These are phyloP conservation scores for Chrysanthemum lavandulifolium DNA, from an alignment of 129 eudicot genomes.

Conservation along the genomic window DNA sequence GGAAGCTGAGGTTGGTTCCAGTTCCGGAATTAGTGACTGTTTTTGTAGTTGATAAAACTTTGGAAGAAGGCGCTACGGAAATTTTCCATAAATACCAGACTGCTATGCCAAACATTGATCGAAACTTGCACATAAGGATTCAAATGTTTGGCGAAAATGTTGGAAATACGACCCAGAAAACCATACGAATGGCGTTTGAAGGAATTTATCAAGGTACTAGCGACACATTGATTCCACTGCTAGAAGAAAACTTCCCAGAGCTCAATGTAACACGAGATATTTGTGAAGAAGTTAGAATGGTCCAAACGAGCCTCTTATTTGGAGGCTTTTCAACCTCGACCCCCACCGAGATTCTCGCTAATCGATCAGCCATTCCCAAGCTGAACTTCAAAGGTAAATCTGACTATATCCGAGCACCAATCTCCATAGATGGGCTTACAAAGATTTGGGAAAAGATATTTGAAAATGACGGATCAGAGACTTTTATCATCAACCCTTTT, in stretches of 20 bases:
- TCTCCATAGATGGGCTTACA: not conserved
- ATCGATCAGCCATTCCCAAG: too few species aligned
- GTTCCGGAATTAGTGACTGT: too few species aligned
- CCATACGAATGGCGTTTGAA: conserved; percentile 12
- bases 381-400: too few species aligned
- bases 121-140: conserved; percentile 23
- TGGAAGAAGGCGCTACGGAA: too few species aligned
- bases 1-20: too few species aligned
- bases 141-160: not conserved
- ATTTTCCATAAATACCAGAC: conserved; percentile 26
- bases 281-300: too few species aligned
- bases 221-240: conserved; percentile 15
- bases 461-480: not conserved
- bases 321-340: too few species aligned
- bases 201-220: conserved; percentile 31
- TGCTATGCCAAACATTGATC: conserved; percentile 20
- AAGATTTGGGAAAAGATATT: conserved; percentile 11
- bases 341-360: too few species aligned
- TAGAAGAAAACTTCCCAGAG: conserved; percentile 33
- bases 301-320: too few species aligned
- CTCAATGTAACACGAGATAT: conserved; percentile 17
- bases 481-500: not conserved
- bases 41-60: too few species aligned
- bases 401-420: too few species aligned
- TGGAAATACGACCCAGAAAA: not conserved